phyloP scores from a whole-genome alignment of 768 basidiomycete genomes.

The Pleurotus pulmonarius region DNA sequence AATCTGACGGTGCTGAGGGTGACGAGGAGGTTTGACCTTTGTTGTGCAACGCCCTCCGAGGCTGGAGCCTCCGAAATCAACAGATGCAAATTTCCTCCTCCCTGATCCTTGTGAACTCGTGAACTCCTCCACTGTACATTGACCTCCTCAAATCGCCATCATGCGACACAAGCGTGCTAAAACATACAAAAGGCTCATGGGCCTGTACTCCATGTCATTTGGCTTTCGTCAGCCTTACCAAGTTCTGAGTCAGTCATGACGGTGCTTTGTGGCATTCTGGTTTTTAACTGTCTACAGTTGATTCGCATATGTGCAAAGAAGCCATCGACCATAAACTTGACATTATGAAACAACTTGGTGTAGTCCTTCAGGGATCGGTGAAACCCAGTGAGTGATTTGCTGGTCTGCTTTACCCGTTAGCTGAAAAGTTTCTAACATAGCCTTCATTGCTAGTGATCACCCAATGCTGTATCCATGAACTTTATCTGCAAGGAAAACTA shows the following conservation, averaged over 20 bases:
- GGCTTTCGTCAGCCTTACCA: conserved; percentile 94
- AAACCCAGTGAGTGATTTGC: conserved; percentile 77
- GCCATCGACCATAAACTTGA: conserved; percentile 71
- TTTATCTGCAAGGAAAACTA: conserved; percentile 78
- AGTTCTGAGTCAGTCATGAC: conserved; percentile 62
- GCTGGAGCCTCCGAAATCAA: conserved; percentile 8
- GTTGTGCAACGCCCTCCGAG: background rate
- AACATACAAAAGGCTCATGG: conserved; percentile 92
- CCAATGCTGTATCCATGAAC: conserved; percentile 92
- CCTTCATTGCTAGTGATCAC: conserved; percentile 85
- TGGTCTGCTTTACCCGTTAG: background rate
- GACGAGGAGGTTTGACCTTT: background rate
- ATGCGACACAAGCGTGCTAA: conserved; percentile 98
- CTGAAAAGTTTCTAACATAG: conserved; percentile 31
- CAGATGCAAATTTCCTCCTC: conserved; percentile 2
- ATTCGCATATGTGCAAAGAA: conserved; percentile 76
- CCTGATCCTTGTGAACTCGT: background rate
- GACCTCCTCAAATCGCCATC: conserved; percentile 11
- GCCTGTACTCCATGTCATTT: conserved; percentile 80
- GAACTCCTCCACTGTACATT: background rate
- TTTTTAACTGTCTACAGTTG: conserved; percentile 47
- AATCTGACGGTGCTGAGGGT: background rate
- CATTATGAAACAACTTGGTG: conserved; percentile 66
- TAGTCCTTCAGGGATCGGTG: conserved; percentile 80
- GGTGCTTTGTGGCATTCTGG: conserved; percentile 10